Evolutionary conservation across 164 flowering plant genomes (phyloP).

Genomic region (Annona squamosa): DNA sequence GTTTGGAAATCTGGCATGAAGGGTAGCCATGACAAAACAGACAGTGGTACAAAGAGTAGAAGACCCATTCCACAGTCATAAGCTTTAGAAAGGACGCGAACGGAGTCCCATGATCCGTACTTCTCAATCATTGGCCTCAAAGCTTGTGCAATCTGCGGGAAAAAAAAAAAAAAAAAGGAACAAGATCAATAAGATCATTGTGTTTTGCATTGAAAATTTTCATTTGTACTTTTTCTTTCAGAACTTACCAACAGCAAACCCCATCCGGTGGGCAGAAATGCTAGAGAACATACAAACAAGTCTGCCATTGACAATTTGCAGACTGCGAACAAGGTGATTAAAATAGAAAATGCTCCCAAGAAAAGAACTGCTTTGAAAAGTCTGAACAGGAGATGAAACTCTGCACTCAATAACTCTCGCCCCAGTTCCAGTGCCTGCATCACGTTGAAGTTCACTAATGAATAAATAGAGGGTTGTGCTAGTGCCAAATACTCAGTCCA

Average conservation of each 20-base stretch:
- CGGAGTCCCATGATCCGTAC: constrained; percentile 59
- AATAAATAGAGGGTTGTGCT: background rate
- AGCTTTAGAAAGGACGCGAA: constrained; percentile 55
- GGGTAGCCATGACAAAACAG: constrained; percentile 83
- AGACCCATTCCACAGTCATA: constrained; percentile 95
- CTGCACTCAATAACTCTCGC: constrained; percentile 44
- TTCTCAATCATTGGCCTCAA: constrained; percentile 59
- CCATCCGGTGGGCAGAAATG: constrained; percentile 96
- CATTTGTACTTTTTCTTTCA: background rate
- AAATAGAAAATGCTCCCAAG: constrained; percentile 46
- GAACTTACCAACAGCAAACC: constrained; percentile 71
- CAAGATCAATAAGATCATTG: background rate
- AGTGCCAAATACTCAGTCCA: background rate
- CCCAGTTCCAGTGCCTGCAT: constrained; percentile 73
- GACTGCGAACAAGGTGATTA: constrained; percentile 42
- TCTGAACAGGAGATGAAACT: constrained; percentile 60
- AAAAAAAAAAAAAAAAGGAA: background rate
- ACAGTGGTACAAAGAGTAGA: constrained; percentile 68
- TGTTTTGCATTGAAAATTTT: background rate
- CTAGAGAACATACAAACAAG: constrained; percentile 65
- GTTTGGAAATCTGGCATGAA: constrained; percentile 82
- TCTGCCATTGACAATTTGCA: constrained; percentile 69
- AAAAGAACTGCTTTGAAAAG: constrained; percentile 68
- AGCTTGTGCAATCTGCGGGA: constrained; percentile 72
- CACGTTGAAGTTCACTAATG: background rate